phyloP scores from a whole-genome alignment of 2,329 filamentous ascomycete genomes.

The Cercospora janseana region DNA sequence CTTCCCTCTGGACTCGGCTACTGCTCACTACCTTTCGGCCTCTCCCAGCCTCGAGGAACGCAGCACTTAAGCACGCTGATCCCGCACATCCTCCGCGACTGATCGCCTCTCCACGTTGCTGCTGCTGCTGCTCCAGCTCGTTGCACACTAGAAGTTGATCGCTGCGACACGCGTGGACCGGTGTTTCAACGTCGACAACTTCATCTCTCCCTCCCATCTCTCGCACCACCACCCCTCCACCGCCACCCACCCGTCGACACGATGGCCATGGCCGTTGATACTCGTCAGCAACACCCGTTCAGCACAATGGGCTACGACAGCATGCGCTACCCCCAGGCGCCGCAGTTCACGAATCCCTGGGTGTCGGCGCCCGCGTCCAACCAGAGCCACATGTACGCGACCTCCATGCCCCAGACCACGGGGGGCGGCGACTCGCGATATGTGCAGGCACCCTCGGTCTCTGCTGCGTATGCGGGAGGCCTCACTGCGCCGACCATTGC shows the following conservation, averaged over 20 bases:
- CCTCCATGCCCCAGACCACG: slow-evolving; percentile 61
- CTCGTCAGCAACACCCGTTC: slow-evolving; percentile 66
- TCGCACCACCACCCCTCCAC: slow-evolving; percentile 24
- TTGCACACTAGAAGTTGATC: slow-evolving; percentile 32
- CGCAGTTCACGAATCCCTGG: slow-evolving; percentile 93
- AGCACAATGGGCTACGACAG: slow-evolving; percentile 77
- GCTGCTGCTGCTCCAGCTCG: slow-evolving; percentile 40
- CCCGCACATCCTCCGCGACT: slow-evolving; percentile 46
- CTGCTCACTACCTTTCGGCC: slow-evolving; percentile 23
- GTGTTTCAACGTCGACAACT: slow-evolving; percentile 25
- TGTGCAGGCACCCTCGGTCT: slow-evolving; percentile 34
- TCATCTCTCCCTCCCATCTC: slow-evolving; percentile 25
- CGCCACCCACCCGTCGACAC: slow-evolving; percentile 21
- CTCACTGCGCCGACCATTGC: slow-evolving; percentile 70
- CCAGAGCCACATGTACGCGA: slow-evolving; percentile 63
- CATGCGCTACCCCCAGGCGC: slow-evolving; percentile 65
- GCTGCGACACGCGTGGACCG: slow-evolving; percentile 20
- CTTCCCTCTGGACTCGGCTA: slow-evolving; percentile 12
- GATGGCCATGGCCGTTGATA: slow-evolving; percentile 96
- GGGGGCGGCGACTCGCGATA: slow-evolving; percentile 52
- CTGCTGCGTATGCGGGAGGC: slow-evolving; percentile 57
- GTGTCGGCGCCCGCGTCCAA: slow-evolving; percentile 57
- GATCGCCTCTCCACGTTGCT: slow-evolving; percentile 52
- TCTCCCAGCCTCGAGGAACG: slow-evolving; percentile 31
- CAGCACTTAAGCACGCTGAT: slow-evolving; percentile 48